A percentile compares a stretch with the other conserved stretches of the same genome.
phyloP scores from a whole-genome alignment of 139 green algal species.

The Tetraselmis striata region DNA sequence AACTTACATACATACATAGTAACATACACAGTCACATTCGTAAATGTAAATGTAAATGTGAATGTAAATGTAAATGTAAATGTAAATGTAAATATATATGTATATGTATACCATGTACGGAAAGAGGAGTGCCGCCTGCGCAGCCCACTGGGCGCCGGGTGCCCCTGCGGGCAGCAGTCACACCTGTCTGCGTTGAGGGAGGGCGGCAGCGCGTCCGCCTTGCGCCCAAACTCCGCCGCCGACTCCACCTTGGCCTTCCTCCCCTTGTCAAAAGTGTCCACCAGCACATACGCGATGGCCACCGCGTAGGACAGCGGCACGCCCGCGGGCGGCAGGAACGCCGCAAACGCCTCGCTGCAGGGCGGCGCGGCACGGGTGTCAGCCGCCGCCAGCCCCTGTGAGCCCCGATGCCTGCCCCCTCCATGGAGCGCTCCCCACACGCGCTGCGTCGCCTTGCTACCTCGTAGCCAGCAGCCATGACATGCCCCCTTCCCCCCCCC shows the following conservation, averaged over 20 bases:
- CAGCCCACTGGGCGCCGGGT: too few relatives aligned
- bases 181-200: constrained; percentile 21
- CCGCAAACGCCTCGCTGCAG: constrained; percentile 60
- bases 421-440: not conserved
- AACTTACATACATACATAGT: too few relatives aligned
- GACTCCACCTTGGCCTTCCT: constrained; percentile 34
- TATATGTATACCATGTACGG: too few relatives aligned
- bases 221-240: constrained; percentile 7
- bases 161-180: too few relatives aligned
- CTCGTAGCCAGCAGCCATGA: too few relatives aligned
- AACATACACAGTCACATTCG: too few relatives aligned
- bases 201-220: constrained; percentile 6
- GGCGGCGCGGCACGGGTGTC: not conserved
- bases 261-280: constrained; percentile 68
- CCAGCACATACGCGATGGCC: constrained; percentile 64
- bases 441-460: not conserved
- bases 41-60: too few relatives aligned
- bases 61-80: too few relatives aligned
- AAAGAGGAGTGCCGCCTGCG: too few relatives aligned
- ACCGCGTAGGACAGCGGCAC: constrained; percentile 65
- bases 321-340: constrained; percentile 55
- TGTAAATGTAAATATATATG: too few relatives aligned
- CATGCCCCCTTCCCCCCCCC: not conserved
- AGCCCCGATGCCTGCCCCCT: too few relatives aligned
- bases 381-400: not conserved